Conservation (phyloP, 2,329 filamentous ascomycete genomes). For the Claviceps humidiphila region DNA sequence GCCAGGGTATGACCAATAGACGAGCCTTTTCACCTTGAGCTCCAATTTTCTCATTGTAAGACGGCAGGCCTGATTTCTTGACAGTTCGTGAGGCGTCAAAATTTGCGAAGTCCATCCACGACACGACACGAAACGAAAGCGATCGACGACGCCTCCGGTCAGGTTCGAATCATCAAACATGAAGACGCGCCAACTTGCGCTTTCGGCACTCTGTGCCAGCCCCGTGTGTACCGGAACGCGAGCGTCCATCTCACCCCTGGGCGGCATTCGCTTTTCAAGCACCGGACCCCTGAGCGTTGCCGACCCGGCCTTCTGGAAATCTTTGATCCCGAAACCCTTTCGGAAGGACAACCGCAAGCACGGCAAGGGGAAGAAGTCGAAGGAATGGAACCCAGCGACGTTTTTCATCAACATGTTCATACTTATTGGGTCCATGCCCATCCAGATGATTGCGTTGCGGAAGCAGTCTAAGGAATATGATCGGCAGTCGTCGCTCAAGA, state of each 20-base stretch:
- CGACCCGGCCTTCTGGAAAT: constrained; percentile 53
- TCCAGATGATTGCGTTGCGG: constrained; percentile 75
- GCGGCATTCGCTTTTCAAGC: constrained; percentile 18
- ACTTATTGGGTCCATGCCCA: constrained; percentile 88
- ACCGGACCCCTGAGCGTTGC: constrained; percentile 35
- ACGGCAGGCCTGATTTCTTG: too few relatives aligned
- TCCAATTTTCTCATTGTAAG: too few relatives aligned
- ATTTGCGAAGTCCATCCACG: not conserved
- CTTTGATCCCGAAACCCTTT: constrained; percentile 54
- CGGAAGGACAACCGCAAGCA: constrained; percentile 29
- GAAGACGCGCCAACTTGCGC: constrained; percentile 5
- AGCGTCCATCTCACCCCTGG: not conserved
- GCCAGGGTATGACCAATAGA: not conserved
- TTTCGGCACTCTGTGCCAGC: not conserved
- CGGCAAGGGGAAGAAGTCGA: constrained; percentile 31
- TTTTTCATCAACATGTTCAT: constrained; percentile 74
- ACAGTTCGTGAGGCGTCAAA: not conserved
- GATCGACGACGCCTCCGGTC: not conserved
- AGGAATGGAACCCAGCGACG: constrained; percentile 67
- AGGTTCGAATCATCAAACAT: constrained; percentile 2
- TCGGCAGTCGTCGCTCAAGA: constrained; percentile 66
- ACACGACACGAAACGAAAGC: not conserved
- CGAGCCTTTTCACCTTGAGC: not conserved
- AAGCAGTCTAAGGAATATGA: constrained; percentile 61
- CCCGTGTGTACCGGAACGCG: not conserved